Evolutionary conservation across 1,284 basidiomycete genomes (phyloP).

Genomic region (Ustilago vetiveriae): DNA sequence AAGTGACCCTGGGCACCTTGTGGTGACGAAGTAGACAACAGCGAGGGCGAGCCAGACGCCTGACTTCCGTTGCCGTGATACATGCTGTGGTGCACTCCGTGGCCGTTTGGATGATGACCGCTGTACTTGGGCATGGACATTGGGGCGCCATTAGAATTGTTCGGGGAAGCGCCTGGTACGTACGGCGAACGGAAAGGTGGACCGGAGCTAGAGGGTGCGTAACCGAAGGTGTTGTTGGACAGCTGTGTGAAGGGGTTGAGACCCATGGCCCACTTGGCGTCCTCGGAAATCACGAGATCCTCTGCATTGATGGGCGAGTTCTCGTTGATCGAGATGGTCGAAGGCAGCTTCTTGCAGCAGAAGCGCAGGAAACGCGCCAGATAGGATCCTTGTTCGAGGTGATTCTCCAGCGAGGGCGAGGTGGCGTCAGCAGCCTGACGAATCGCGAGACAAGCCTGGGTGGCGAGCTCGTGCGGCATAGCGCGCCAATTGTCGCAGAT

Average conservation of each 20-base stretch:
- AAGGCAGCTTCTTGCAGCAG: constrained; percentile 50
- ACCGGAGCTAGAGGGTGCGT: not conserved
- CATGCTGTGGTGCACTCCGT: constrained; percentile 15
- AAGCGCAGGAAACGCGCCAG: constrained; percentile 46
- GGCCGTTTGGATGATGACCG: constrained; percentile 7
- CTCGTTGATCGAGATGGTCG: constrained; percentile 50
- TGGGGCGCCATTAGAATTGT: constrained; percentile 4
- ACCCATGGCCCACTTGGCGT: constrained; percentile 48
- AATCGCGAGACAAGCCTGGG: constrained; percentile 38
- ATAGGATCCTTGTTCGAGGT: constrained; percentile 46
- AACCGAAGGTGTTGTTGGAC: constrained; percentile 13
- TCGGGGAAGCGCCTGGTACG: constrained; percentile 15
- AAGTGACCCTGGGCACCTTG: constrained; percentile 14
- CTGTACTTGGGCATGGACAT: constrained; percentile 15
- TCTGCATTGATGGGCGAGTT: constrained; percentile 50
- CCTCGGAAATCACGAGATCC: constrained; percentile 44
- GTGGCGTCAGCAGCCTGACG: constrained; percentile 47
- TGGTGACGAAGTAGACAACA: constrained; percentile 27
- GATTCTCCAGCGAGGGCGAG: constrained; percentile 39
- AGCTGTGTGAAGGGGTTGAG: constrained; percentile 36
- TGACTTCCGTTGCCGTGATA: constrained; percentile 27
- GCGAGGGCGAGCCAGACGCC: constrained; percentile 29
- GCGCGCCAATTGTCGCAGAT: constrained; percentile 53
- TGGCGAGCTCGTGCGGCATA: constrained; percentile 47
- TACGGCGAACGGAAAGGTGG: constrained; percentile 21